A percentile compares a stretch with the other conserved stretches of the same genome.
Evolutionary conservation across 352 stramenopile genomes (phyloP).

Genomic region (Globisporangium recalcitrans): DNA sequence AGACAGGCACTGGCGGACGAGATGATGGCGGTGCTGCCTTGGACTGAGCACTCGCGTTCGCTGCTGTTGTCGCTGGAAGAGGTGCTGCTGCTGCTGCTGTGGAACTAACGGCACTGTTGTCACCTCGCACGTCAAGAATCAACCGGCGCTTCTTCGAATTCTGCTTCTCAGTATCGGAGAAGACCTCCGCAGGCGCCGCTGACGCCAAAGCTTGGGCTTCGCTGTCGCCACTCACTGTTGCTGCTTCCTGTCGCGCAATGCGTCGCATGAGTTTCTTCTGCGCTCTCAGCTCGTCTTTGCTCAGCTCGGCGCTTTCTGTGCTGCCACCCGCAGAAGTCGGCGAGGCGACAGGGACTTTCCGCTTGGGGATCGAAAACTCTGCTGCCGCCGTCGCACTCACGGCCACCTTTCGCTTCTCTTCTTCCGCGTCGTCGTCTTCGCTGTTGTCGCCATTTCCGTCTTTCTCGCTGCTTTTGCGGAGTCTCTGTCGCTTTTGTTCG

Average conservation of each 20-base stretch:
- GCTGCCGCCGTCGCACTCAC: constrained; percentile 5
- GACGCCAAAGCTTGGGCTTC: neutral
- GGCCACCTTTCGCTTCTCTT: constrained; percentile 12
- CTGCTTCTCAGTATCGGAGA: neutral
- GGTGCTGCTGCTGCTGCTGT: neutral
- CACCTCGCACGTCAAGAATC: constrained; percentile 9
- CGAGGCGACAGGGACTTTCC: constrained; percentile 17
- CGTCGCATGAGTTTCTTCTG: constrained; percentile 17
- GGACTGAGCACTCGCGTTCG: neutral
- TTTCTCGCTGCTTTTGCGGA: constrained; percentile 16
- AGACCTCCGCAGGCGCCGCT: neutral
- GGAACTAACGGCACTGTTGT: neutral
- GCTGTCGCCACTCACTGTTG: neutral
- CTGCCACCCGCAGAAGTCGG: constrained; percentile 5
- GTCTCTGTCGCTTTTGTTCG: constrained; percentile 10
- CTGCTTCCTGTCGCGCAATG: neutral
- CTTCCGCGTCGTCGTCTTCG: constrained; percentile 5
- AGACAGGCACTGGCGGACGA: neutral
- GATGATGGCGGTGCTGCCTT: neutral
- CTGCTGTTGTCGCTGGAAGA: neutral
- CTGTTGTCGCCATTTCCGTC: constrained; percentile 10
- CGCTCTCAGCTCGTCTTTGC: neutral
- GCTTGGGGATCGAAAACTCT: constrained; percentile 31
- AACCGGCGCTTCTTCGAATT: constrained; percentile 21
- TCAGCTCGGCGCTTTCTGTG: neutral